Evolutionary conservation across 2,329 filamentous ascomycete species (phyloP), one percentile per base, ranked within the genome.

Genomic region (Fusarium scirpi): DNA sequence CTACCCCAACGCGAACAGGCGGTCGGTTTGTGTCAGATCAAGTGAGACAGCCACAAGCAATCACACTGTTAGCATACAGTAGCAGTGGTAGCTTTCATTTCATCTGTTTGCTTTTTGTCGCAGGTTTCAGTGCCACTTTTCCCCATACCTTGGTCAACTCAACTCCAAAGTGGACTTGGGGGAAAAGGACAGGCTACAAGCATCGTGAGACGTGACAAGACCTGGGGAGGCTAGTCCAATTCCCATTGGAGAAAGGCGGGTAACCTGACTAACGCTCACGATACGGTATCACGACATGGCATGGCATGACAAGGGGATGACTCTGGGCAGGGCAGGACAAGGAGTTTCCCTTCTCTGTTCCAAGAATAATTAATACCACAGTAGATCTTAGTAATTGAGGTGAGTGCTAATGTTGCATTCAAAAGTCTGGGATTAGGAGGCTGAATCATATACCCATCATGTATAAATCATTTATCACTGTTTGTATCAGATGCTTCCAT

Each of bases 131-230:
- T 51, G 25, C 48, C 48, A 51, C 45, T 22, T n/a, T 64, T 63
- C 57, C 51, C 57, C 57, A 55, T 34, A 43, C 29, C 43, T 43
- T 30, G 32, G 53, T 38, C 25, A 24, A 18, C 25, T 44, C 48
- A 62, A 38, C 15, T 24, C 38, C 38, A 27, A 51, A 27, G 38
- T 40, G 44, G 49, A 40, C 25, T 40, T 40, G 15, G 32, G 32
- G 34, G 49, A 43, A 30, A 15, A 15, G 52, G 24, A 27, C 48
- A 16, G 24, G 48, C 48, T 52, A 45, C 58, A 65, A 34, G 57
- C 59, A 73, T 56, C 54, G 41, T 73, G 68, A 73, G 70, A 73
- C 71, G 68, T 47, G 43, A 29, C 25, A 30, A 63, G 60, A 65
- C 60, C 52, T 65, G 58, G 43, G 57, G 61, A 57, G 38, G 27